Evolutionary conservation across 768 basidiomycete genomes (phyloP), one percentile per base, ranked within the genome.

Genomic region (Lentinus tigrinus): DNA sequence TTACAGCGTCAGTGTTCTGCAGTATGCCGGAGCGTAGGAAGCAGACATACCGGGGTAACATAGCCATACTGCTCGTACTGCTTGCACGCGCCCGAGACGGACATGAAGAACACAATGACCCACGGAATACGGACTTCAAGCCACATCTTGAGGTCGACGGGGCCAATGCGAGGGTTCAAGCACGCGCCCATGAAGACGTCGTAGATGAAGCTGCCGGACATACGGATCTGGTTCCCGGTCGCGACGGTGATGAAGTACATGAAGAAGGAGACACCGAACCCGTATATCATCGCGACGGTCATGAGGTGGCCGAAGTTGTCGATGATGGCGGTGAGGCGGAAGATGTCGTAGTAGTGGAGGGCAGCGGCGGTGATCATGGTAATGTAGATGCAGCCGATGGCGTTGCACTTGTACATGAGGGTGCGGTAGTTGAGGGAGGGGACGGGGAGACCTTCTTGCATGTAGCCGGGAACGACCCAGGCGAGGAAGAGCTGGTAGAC

Each of bases 81-180:
- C 75, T 97, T 98, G 77, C 91, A 91, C 23, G 87, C 91, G 47
- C 94, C 96, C 24, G 91, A 95, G 36, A 98, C 85, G 4, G 95
- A 83, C 63, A 98, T 80, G 74, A 94, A 89, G 79, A 98, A 98
- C 17, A 97, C 87, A 52, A 97, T 85, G 39, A 95, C 88, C 97
- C 97, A 99, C 4, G 95, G 94, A 64, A 99, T 90, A 49, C 97
- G 86, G 58, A 98, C 93, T 69, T 97, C 95, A 4, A 92, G 92
- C 88, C 93, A 99, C 95, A 98, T 98, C 75, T 99, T 99, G 68
- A 99, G 77, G 73, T 98, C 96, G 61, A 99, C 82, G 19, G 81
- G 78, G 7, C 94, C 94, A 60, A 99, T 81, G 57, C 96, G 86
- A 7, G 97, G 97, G 75, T 98, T 99, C 62, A 99, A 79, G 52